Conservation (phyloP, 2,329 filamentous ascomycete species). For the Phymatotrichopsis omnivora region DNA sequence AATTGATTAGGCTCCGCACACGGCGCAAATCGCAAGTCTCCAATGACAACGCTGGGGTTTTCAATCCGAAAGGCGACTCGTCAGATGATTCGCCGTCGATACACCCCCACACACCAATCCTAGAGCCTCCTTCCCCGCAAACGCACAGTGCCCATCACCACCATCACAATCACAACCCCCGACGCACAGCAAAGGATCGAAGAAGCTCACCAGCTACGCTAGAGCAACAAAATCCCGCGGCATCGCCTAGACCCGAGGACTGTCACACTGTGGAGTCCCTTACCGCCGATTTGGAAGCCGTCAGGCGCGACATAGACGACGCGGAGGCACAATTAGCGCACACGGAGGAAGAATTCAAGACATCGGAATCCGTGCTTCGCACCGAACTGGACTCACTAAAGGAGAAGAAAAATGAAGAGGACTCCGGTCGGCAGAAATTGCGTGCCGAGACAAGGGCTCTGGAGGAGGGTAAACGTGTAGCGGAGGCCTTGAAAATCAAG, state of each 20-base stretch:
- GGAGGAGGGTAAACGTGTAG: slow-evolving; percentile 54
- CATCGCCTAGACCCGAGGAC: slow-evolving; percentile 18
- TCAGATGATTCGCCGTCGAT: slow-evolving; percentile 29
- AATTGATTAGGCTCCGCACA: slow-evolving; percentile 74
- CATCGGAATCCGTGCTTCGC: slow-evolving; percentile 36
- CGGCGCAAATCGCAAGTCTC: slow-evolving; percentile 44
- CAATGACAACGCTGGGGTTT: slow-evolving; percentile 32
- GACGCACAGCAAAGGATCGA: slow-evolving; percentile 20
- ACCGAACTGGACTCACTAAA: slow-evolving; percentile 29
- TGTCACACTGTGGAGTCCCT: slow-evolving; percentile 38
- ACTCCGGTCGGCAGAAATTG: slow-evolving; percentile 35
- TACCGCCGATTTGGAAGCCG: slow-evolving; percentile 67
- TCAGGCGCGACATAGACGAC: slow-evolving; percentile 76
- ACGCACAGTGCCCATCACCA: slow-evolving; percentile 13
- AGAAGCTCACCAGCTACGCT: slow-evolving; percentile 14
- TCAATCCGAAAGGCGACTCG: slow-evolving; percentile 28
- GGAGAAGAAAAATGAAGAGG: slow-evolving; percentile 43
- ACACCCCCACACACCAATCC: slow-evolving; percentile 18
- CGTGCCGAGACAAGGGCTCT: slow-evolving; percentile 29
- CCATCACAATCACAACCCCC: slow-evolving; percentile 17
- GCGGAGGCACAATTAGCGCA: slow-evolving; percentile 58
- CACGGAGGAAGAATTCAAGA: slow-evolving; percentile 44
- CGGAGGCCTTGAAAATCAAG: slow-evolving; percentile 62
- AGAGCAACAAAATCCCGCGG: slow-evolving; percentile 15
- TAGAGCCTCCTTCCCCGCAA: slow-evolving; percentile 17